These are phyloP conservation scores for Hypholoma fasciculare DNA, from an alignment of 768 basidiomycete species.

Conservation along the genomic window DNA sequence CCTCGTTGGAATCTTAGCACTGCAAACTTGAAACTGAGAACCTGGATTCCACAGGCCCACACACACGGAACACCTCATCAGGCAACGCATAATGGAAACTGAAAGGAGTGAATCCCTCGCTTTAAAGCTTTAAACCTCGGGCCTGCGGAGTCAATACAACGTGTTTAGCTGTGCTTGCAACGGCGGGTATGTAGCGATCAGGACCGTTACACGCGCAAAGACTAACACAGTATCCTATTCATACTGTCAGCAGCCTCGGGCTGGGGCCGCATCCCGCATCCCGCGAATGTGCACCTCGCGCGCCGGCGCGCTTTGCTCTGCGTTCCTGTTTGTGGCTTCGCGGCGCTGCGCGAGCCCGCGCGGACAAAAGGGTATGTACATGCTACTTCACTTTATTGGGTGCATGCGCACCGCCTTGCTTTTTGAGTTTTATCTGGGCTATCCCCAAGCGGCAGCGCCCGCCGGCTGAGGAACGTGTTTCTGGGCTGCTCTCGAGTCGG, in stretches of 20 bases:
- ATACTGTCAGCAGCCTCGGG: background rate
- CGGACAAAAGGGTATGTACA: background rate
- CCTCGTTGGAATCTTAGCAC: background rate
- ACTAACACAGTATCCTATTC: background rate
- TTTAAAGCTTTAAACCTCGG: background rate
- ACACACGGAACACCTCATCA: background rate
- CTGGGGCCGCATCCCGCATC: too few relatives aligned
- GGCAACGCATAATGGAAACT: background rate
- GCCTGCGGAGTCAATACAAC: background rate
- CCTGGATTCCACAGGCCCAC: background rate
- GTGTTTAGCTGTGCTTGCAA: slow-evolving; percentile 15
- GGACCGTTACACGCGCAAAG: slow-evolving; percentile 13
- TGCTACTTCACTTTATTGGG: background rate
- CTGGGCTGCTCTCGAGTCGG: background rate
- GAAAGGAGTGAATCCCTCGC: background rate
- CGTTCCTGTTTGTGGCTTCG: too few relatives aligned
- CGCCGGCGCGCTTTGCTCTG: too few relatives aligned
- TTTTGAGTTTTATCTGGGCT: background rate
- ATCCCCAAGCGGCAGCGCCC: background rate
- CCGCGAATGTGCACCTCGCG: too few relatives aligned
- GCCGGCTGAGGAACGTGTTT: slow-evolving; percentile 8
- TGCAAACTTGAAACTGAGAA: slow-evolving; percentile 1
- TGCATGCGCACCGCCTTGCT: too few relatives aligned
- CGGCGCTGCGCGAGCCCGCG: background rate
- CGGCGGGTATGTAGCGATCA: too few relatives aligned